Evolutionary conservation across 2,329 filamentous ascomycete genomes (phyloP), one percentile per base, ranked within the genome.

Genomic region (Sclerotiophoma versabilis): DNA sequence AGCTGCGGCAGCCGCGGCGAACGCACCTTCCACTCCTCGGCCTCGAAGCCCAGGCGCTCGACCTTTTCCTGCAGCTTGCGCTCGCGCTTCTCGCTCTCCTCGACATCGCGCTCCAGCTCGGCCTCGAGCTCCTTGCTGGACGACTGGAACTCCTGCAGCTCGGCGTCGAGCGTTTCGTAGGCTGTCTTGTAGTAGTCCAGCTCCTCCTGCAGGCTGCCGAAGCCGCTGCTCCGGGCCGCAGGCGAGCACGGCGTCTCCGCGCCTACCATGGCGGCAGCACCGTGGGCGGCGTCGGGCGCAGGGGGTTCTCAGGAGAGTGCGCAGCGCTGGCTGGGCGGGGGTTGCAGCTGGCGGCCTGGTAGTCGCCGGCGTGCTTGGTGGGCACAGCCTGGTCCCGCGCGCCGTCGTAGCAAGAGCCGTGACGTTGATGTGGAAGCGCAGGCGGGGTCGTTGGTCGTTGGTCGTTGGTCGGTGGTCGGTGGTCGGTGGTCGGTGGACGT

Each of bases 1-100:
- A 19, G 5, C 15, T 29, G 41, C 11, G 30, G 36, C 11, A 4
- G 17, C 9, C n/a, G 15, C 17, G 30, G 27, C 1, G 15, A 22
- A 72, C 84, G 76, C 80, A 93, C 92, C 87, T 98, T 98, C 95
- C 95, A 99, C 78, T 99, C 95, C 54, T 98, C 92, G 0, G 95
- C 93, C 75, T 98, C 93, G 71, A 92, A 99, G 43, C 84, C 86
- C 59, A 96, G 76, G 30, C 83, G 84, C 75, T 98, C 93, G 0
- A 91, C 89, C 79, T 93, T 96, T 75, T 96, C 89, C 74, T 93
- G 88, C 65, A 97, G 78, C 61, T 87, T 82, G 60, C 92, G 85
- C 79, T 98, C 93, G 67, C 92, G 86, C 80, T 96, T 96, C 81
- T 99, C 95, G 37, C 93, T 93, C 37, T 91, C 89, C 68, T 98